Percentiles rank a stretch among this genome's conserved stretches.
Conservation (phyloP, 768 basidiomycete species). For the Polyporus arcularius region DNA sequence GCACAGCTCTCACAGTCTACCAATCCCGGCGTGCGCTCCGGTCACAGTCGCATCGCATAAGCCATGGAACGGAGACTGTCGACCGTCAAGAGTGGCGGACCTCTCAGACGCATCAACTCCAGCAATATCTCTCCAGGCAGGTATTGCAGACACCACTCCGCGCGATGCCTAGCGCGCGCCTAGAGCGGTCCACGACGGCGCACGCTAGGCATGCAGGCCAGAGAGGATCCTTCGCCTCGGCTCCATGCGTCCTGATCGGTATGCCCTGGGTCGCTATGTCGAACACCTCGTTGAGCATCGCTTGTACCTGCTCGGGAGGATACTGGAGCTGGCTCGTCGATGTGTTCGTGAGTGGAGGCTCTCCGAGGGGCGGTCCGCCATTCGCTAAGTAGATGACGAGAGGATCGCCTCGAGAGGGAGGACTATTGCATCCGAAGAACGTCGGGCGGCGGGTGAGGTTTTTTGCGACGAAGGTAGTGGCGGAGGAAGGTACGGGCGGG, state of each 20-base stretch:
- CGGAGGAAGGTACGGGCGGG: slow-evolving; percentile 60
- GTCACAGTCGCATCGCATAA: no score
- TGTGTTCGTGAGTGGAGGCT: slow-evolving; percentile 44
- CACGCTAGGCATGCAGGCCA: slow-evolving; percentile 73
- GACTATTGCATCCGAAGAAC: slow-evolving; percentile 73
- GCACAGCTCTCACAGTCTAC: no score
- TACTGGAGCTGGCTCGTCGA: slow-evolving; percentile 43
- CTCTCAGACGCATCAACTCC: slow-evolving; percentile 17
- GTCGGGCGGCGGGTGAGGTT: slow-evolving; percentile 70
- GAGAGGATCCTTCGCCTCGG: slow-evolving; percentile 40
- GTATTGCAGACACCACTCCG: slow-evolving; percentile 27
- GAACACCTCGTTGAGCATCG: slow-evolving; percentile 49
- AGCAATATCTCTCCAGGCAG: slow-evolving; percentile 35
- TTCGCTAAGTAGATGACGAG: slow-evolving; percentile 62
- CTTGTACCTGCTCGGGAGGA: slow-evolving; percentile 36
- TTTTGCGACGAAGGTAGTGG: slow-evolving; percentile 52
- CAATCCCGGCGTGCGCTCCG: no score
- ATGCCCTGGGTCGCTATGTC: slow-evolving; percentile 46
- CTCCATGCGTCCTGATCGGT: slow-evolving; percentile 27
- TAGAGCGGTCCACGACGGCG: slow-evolving; percentile 51
- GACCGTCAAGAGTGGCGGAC: no score
- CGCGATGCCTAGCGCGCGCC: slow-evolving; percentile 19
- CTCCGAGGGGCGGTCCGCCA: slow-evolving; percentile 45
- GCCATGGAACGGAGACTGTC: no score
- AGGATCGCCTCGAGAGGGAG: slow-evolving; percentile 43